Base-by-base conservation (phyloP, 441 rosid genomes). In the Brassica hybrid region DNA sequence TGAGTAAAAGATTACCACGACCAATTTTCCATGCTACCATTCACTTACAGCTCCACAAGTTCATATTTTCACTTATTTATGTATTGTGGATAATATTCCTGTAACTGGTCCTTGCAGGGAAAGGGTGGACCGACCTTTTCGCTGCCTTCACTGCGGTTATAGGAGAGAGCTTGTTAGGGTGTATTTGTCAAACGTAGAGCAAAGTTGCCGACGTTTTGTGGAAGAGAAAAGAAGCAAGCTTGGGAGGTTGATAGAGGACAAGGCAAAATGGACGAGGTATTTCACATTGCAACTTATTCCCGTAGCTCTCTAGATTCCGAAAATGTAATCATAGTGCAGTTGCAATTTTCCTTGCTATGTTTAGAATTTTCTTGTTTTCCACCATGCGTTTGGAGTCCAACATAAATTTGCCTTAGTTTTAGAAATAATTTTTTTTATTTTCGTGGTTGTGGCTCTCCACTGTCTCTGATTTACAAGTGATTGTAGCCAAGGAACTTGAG, bases 131-230 rank as follows among this genome's bases (percentile, higher is more conserved):
- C 86, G 91, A 17, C 98, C 98, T 75, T 96, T 96, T 72, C 97
- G 97, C 72, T 96, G 99, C 88, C 99, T 96, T 79, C 91, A 88
- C 81, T 87, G 94, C 83, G 85, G 79, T 27, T 96, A 94, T 82
- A 91, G 98, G 88, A 87, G 97, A 82, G 98, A 96, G 82, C 98
- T 96, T 85, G 94, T 90, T 84, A 89, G 99, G 79, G 97, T 96
- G 41, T 94, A 96, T 82, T 81, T 92, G 86, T 76, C 90, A 76
- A 91, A 92, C 84, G 98, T 96, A 76, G 98, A 94, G 85, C 90
- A 90, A 84, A 84, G 67, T 64, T 92, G 96, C 83, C 89, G 97
- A 67, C 92, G 96, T 62, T 92, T 89, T 87, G 86, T 96, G 77
- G 98, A 94, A 79, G 98, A 96, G 87, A 91, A 86, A 70, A 90